These are phyloP conservation scores for Sugiyamaella valdiviana DNA, from an alignment of 805 yeast genomes.

Conservation along the genomic window DNA sequence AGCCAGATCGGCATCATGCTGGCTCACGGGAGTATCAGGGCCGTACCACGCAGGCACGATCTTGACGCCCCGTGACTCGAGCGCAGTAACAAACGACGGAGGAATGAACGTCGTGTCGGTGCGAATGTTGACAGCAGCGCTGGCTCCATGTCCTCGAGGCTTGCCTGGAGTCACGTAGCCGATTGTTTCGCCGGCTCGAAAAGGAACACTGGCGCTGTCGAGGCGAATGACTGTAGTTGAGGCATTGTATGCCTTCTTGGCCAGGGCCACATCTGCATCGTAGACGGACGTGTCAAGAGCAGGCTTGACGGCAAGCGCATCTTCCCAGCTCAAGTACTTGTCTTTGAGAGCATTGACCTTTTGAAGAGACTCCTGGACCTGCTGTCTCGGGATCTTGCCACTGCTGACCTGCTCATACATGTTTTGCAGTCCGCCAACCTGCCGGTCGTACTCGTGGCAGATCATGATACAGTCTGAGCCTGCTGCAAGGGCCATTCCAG, in stretches of 20 bases:
- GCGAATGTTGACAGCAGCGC: conserved; percentile 28
- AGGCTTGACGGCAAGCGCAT: conserved; percentile 37
- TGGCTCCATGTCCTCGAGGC: conserved; percentile 5
- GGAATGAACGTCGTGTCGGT: conserved; percentile 19
- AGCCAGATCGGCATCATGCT: conserved; percentile 46
- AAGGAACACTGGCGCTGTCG: conserved; percentile 35
- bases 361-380: conserved; percentile 34
- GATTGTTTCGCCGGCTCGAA: conserved; percentile 24
- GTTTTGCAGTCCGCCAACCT: conserved; percentile 46
- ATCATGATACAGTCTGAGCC: conserved; percentile 57
- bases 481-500: conserved; percentile 48
- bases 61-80: conserved; percentile 37
- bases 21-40: conserved; percentile 39
- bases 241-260: conserved; percentile 37
- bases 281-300: neutral
- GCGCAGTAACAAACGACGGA: conserved; percentile 36
- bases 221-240: conserved; percentile 45
- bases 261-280: neutral
- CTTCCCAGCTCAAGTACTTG: conserved; percentile 40
- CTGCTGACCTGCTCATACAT: conserved; percentile 28
- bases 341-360: conserved; percentile 41
- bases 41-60: conserved; percentile 50
- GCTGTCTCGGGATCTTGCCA: conserved; percentile 30
- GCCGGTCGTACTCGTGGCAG: conserved; percentile 48
- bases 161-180: conserved; percentile 22